phyloP scores from a whole-genome alignment of 1,284 basidiomycete genomes.

The Puccinia novopanici region DNA sequence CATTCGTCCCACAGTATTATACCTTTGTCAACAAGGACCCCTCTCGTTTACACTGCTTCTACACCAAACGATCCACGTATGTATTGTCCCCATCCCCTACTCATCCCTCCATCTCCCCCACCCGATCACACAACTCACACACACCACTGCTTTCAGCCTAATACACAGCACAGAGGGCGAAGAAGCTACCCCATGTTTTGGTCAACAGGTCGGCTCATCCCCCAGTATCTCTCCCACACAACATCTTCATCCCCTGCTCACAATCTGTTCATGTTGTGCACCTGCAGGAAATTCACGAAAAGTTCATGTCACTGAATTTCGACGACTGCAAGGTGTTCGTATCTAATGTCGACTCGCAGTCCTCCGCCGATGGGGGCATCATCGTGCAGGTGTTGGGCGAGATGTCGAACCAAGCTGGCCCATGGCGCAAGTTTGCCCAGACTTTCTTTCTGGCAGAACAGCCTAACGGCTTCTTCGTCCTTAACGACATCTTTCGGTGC shows the following conservation, averaged over 20 bases:
- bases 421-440: constrained; percentile 98
- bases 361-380: constrained; percentile 90
- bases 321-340: constrained; percentile 89
- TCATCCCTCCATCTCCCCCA: background rate
- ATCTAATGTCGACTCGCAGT: constrained; percentile 63
- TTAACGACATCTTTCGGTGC: constrained; percentile 98
- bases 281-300: constrained; percentile 89
- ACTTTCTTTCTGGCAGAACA: constrained; percentile 99
- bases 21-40: constrained; percentile 98
- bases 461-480: constrained; percentile 97
- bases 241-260: background rate
- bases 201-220: constrained; percentile 74
- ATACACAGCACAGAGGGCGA: constrained; percentile 94
- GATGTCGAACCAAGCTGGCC: constrained; percentile 82
- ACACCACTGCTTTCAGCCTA: constrained; percentile 62
- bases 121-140: constrained; percentile 3
- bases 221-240: background rate
- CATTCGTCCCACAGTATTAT: constrained; percentile 62
- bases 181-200: constrained; percentile 80
- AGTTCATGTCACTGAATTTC: constrained; percentile 89
- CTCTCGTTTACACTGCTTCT: constrained; percentile 95
- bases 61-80: constrained; percentile 90
- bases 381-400: constrained; percentile 99
- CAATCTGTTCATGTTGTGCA: background rate
- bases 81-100: background rate